Percentiles rank a stretch among this genome's conserved stretches.
These are phyloP conservation scores for Metrosideros polymorpha DNA, from an alignment of 441 rosid genomes.

Conservation along the genomic window DNA sequence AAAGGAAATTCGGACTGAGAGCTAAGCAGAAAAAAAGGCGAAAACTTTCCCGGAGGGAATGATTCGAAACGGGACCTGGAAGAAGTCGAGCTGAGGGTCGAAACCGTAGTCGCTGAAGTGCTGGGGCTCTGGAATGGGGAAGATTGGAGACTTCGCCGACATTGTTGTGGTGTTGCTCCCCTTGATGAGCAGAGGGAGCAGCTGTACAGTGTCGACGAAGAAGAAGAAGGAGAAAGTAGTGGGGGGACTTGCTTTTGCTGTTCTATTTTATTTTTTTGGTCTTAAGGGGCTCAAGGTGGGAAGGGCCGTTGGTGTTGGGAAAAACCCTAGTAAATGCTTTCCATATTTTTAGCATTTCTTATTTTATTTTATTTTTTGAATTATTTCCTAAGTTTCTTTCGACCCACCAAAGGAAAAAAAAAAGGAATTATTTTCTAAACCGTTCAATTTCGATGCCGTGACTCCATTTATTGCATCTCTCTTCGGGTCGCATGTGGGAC, in stretches of 20 bases:
- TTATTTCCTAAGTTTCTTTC: too few species aligned
- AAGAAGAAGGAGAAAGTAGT: not conserved
- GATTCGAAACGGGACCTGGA: too few species aligned
- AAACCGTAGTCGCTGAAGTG: constrained; percentile 89
- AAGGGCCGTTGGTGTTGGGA: constrained; percentile 16
- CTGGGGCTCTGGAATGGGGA: constrained; percentile 54
- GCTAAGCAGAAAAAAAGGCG: too few species aligned
- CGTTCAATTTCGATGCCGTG: not conserved
- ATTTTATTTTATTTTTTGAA: not conserved
- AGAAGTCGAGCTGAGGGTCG: constrained; percentile 73
- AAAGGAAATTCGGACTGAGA: not conserved
- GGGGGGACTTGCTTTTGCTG: not conserved
- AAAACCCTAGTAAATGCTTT: constrained; percentile 14
- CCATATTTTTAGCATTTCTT: not conserved
- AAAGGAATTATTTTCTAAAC: not conserved
- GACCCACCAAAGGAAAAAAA: too few species aligned
- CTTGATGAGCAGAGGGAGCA: not conserved
- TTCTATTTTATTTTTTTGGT: not conserved
- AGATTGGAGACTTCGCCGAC: constrained; percentile 54
- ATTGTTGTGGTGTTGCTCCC: constrained; percentile 1
- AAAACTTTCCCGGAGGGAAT: too few species aligned
- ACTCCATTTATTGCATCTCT: not conserved
- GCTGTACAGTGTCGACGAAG: not conserved
- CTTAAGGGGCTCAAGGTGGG: constrained; percentile 22
- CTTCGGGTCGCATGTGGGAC: not conserved